Base-by-base conservation (phyloP, 176 grass and related monocot genomes). In the Avena insularis region DNA sequence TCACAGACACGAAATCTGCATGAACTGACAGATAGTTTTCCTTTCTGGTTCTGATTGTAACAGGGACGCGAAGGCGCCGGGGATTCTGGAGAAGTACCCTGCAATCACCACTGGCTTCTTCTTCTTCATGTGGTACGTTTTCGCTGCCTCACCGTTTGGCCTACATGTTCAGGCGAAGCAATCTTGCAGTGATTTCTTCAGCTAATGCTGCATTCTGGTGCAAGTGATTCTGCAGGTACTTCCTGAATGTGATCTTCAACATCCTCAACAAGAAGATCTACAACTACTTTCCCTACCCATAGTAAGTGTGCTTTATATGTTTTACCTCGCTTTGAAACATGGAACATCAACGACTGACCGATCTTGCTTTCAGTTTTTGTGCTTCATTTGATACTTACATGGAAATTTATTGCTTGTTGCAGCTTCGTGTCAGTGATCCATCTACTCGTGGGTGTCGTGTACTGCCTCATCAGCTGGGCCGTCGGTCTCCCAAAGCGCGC, bases 221-320 rank as follows among this genome's bases (percentile, higher is more conserved):
- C 20, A 59, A 81, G 5, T 89, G 68, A 15, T 31, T 27, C 49
- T 79, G 79, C 89, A 99, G 97, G 97, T 99, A 99, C 77, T 99
- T 99, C 90, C 79, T 99, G 84, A 99, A 99, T 67, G 97, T 99
- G 16, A 94, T 99, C 64, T 99, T 99, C 80, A 99, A 99, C 97
- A 99, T 99, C 89, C 84, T 99, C 73, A 99, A 99, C 89, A 99
- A 99, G 87, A 99, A 94, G 86, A 99, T 99, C 67, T 99, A 99
- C 89, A 96, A 99, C 78, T 99, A 99, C 83, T 99, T 99, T 81
- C 97, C 97, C 0, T 99, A 99, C 45, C 94, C 97, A 87, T 99
- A 99, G 97, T 99, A 91, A 94, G 97, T 87, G 49, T 9, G 23
- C 17, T 19, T 1, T 51, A 35, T 2, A 0, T 76, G 47, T 31